phyloP scores from a whole-genome alignment of 805 yeast species.

The Lipomyces mesembrius region DNA sequence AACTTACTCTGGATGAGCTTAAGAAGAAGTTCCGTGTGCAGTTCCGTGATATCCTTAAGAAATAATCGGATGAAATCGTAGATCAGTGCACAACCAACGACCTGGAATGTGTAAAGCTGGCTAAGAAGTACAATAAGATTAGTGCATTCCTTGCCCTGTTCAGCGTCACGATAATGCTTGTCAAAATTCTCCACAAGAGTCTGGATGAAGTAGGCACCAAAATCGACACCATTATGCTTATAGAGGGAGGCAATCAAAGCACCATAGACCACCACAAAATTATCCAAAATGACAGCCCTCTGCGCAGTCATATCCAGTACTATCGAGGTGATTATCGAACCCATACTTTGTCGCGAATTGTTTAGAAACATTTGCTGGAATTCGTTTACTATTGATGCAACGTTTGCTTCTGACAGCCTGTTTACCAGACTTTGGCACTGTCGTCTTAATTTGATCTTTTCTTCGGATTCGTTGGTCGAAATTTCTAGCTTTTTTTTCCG shows the following conservation, averaged over 20 bases:
- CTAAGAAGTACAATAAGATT: slow-evolving; percentile 77
- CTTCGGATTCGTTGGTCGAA: slow-evolving; percentile 52
- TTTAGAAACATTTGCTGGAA: slow-evolving; percentile 64
- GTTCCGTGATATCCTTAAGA: slow-evolving; percentile 63
- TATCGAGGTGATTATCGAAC: slow-evolving; percentile 65
- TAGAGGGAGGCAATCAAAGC: slow-evolving; percentile 76
- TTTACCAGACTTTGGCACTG: slow-evolving; percentile 82
- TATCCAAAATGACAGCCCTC: slow-evolving; percentile 72
- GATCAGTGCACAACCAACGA: slow-evolving; percentile 71
- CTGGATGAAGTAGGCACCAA: slow-evolving; percentile 87
- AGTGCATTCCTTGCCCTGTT: slow-evolving; percentile 53
- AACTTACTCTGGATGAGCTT: slow-evolving; percentile 60
- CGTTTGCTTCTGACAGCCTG: slow-evolving; percentile 85
- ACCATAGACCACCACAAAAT: slow-evolving; percentile 78
- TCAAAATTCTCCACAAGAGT: slow-evolving; percentile 74
- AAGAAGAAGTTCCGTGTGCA: slow-evolving; percentile 75
- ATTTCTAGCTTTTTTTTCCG: slow-evolving; percentile 56
- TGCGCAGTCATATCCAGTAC: slow-evolving; percentile 66
- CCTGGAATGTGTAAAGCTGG: slow-evolving; percentile 74
- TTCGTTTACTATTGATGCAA: slow-evolving; percentile 69
- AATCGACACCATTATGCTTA: slow-evolving; percentile 79
- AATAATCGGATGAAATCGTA: slow-evolving; percentile 70
- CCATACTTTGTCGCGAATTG: slow-evolving; percentile 80
- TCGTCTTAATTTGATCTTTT: slow-evolving; percentile 57
- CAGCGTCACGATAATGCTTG: slow-evolving; percentile 44